Conservation (phyloP, 164 flowering plant genomes). For the Warburgia ugandensis region DNA sequence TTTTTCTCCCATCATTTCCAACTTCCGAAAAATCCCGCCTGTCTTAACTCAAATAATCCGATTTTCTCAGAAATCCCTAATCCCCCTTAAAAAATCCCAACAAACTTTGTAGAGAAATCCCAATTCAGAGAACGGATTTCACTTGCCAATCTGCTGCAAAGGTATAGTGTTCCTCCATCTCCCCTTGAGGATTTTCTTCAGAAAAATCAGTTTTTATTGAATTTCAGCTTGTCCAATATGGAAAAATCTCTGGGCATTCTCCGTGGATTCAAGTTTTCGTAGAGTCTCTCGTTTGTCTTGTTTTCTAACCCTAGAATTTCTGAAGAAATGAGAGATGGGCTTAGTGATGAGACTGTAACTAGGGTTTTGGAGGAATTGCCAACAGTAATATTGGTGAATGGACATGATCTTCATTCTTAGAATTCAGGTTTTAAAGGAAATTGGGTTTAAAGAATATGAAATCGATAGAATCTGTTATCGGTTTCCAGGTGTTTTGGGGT, state of each 20-base stretch:
- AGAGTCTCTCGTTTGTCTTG: slow-evolving; percentile 34
- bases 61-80: slow-evolving; percentile 6
- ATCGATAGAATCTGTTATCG: slow-evolving; percentile 31
- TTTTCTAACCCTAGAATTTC: slow-evolving; percentile 43
- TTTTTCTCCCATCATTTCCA: too few relatives aligned
- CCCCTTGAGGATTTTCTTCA: slow-evolving; percentile 34
- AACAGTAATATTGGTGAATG: slow-evolving; percentile 28
- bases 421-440: slow-evolving; percentile 32
- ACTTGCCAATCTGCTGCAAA: slow-evolving; percentile 41
- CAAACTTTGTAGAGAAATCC: slow-evolving; percentile 13
- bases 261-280: slow-evolving; percentile 38
- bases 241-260: slow-evolving; percentile 45
- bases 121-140: slow-evolving; percentile 26
- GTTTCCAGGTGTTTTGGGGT: slow-evolving; percentile 47
- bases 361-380: slow-evolving; percentile 58
- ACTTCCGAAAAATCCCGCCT: too few relatives aligned
- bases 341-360: slow-evolving; percentile 35
- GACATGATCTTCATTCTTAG: slow-evolving; percentile 23
- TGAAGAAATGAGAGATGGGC: slow-evolving; percentile 52
- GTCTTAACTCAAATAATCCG: slow-evolving; percentile 6
- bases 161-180: slow-evolving; percentile 50
- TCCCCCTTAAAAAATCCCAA: slow-evolving; percentile 1
- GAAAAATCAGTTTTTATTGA: slow-evolving; percentile 35
- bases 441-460: slow-evolving; percentile 30
- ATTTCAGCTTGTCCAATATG: slow-evolving; percentile 22